Evolutionary conservation across 176 grass and related monocot genomes (phyloP).

Genomic region (Triticum aestivum): DNA sequence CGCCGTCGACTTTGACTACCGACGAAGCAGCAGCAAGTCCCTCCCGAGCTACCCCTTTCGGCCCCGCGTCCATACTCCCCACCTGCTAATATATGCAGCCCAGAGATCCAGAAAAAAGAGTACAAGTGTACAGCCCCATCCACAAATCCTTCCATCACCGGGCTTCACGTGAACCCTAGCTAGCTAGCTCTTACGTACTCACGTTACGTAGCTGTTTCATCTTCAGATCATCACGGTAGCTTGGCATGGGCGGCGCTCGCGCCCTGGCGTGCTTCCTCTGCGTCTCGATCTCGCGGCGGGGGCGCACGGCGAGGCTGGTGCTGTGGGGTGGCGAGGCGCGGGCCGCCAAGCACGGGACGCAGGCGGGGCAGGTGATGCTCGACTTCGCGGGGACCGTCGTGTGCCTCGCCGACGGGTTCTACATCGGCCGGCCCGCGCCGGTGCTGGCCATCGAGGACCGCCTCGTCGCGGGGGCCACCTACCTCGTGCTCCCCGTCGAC

Average conservation of each 20-base stretch:
- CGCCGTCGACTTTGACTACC: constrained; percentile 55
- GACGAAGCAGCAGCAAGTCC: neutral
- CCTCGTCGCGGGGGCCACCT: constrained; percentile 48
- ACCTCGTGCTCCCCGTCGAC: constrained; percentile 82
- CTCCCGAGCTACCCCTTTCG: neutral
- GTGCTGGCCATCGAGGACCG: constrained; percentile 65
- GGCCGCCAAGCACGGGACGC: constrained; percentile 11
- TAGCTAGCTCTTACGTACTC: neutral
- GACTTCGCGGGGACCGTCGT: constrained; percentile 52
- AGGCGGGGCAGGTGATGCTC: constrained; percentile 69
- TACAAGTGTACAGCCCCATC: constrained; percentile 2
- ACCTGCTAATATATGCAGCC: constrained; percentile 1
- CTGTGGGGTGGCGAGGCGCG: constrained; percentile 59
- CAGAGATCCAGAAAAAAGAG: neutral
- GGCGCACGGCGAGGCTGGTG: constrained; percentile 48
- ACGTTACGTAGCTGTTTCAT: neutral
- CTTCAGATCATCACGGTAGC: neutral
- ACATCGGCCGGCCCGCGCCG: constrained; percentile 55
- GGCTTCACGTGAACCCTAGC: constrained; percentile 18
- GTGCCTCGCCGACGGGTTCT: constrained; percentile 74
- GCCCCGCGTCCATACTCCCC: constrained; percentile 10
- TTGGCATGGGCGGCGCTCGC: constrained; percentile 16
- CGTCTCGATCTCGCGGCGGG: neutral
- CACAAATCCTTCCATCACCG: neutral
- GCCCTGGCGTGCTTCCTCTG: neutral